Conservation (phyloP, 164 flowering plant species). For the Stephania cephalantha region DNA sequence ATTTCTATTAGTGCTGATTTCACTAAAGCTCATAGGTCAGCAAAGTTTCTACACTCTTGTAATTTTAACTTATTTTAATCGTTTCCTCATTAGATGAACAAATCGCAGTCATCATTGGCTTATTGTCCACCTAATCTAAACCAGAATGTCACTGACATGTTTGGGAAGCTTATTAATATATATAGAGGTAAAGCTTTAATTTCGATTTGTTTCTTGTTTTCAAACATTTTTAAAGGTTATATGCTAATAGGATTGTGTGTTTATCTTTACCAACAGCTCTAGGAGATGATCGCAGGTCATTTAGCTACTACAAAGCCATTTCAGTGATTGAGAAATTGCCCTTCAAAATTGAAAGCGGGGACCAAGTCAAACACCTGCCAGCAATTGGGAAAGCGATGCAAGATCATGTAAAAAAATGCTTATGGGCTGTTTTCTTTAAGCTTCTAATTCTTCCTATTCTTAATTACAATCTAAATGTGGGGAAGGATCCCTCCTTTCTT, state of each 20-base stretch:
- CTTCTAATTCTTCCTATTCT: constrained; percentile 4
- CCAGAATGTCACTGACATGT: constrained; percentile 68
- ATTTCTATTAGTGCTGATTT: not conserved
- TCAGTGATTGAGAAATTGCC: constrained; percentile 85
- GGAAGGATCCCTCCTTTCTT: not conserved
- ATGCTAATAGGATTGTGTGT: constrained; percentile 10
- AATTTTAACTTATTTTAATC: not conserved
- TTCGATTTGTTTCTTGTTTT: not conserved
- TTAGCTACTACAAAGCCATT: constrained; percentile 91
- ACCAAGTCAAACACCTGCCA: constrained; percentile 79
- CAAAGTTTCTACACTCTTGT: not conserved
- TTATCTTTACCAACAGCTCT: constrained; percentile 41
- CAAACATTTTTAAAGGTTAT: not conserved
- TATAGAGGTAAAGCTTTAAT: constrained; percentile 59
- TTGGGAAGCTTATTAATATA: constrained; percentile 79
- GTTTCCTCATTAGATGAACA: constrained; percentile 16
- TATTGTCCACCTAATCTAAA: constrained; percentile 86
- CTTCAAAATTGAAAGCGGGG: constrained; percentile 70
- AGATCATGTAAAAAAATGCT: constrained; percentile 65
- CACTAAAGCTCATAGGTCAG: not conserved
- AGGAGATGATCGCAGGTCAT: constrained; percentile 95
- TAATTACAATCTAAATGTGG: not conserved
- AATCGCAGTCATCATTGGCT: constrained; percentile 31
- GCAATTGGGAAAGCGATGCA: constrained; percentile 85
- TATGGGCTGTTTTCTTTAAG: not conserved